Evolutionary conservation across 2,329 filamentous ascomycete species (phyloP).

Genomic region (Lecanicillium sp.): DNA sequence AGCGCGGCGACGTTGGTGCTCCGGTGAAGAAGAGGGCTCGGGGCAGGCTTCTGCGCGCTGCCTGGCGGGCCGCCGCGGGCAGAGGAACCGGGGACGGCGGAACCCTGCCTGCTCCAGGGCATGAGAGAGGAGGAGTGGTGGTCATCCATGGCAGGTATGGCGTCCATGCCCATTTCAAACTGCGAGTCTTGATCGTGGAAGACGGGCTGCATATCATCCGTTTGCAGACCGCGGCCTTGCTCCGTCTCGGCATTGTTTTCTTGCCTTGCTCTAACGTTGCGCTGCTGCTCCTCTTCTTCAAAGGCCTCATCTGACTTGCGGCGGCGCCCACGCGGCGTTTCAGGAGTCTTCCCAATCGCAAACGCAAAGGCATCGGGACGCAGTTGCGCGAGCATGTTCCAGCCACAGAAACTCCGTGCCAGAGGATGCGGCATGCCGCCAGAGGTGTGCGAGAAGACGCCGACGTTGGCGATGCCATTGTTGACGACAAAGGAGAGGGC

Average conservation of each 20-base stretch:
- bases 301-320: constrained; percentile 41
- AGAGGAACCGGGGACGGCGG: constrained; percentile 41
- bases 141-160: constrained; percentile 59
- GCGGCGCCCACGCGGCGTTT: constrained; percentile 23
- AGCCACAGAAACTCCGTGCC: constrained; percentile 33
- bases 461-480: constrained; percentile 32
- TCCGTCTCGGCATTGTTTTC: constrained; percentile 22
- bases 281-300: constrained; percentile 24
- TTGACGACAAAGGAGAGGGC: constrained; percentile 26
- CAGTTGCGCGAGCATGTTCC: constrained; percentile 16
- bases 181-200: constrained; percentile 35
- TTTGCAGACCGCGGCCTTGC: constrained; percentile 21
- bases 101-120: constrained; percentile 47
- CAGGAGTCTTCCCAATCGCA: constrained; percentile 31
- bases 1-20: constrained; percentile 35
- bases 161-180: constrained; percentile 66
- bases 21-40: constrained; percentile 33
- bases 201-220: constrained; percentile 23
- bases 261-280: not conserved
- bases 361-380: constrained; percentile 2
- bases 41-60: constrained; percentile 32
- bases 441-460: constrained; percentile 17
- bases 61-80: constrained; percentile 29
- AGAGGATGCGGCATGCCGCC: constrained; percentile 37
- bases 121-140: constrained; percentile 49